Conservation (phyloP, 805 yeast genomes). For the Kodamaea sagamina region DNA sequence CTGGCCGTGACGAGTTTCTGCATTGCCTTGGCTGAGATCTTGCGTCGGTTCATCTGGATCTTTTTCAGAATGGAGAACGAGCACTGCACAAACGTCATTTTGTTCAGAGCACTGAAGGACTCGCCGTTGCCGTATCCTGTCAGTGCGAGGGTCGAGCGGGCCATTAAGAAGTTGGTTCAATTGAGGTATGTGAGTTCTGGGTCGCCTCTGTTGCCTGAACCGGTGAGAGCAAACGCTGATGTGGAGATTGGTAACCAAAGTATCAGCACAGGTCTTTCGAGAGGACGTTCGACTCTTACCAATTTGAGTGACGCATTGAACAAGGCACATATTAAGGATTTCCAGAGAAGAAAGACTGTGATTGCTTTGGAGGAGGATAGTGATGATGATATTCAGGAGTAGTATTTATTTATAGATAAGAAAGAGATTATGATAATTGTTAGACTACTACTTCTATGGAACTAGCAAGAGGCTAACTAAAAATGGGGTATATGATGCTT, state of each 20-base stretch:
- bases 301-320: conserved; percentile 58
- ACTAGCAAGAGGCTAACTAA: not conserved
- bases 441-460: not conserved
- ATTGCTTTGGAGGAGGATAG: conserved; percentile 30
- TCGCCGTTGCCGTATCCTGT: conserved; percentile 77
- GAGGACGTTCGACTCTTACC: conserved; percentile 39
- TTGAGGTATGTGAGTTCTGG: conserved; percentile 24
- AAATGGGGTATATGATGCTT: no score
- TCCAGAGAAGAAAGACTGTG: conserved; percentile 61
- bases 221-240: conserved; percentile 8
- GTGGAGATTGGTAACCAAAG: conserved; percentile 15
- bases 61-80: conserved; percentile 94
- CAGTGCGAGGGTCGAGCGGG: conserved; percentile 34
- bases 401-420: not conserved
- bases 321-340: conserved; percentile 81
- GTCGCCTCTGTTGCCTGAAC: not conserved
- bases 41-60: conserved; percentile 87
- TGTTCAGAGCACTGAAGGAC: conserved; percentile 86
- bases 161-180: conserved; percentile 38
- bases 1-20: conserved; percentile 83
- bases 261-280: conserved; percentile 13
- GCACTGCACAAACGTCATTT: conserved; percentile 84
- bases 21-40: conserved; percentile 77
- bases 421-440: no score
- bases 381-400: conserved; percentile 25